Base-by-base conservation (phyloP, 2,329 filamentous ascomycete species). In the Colletotrichum truncatum region DNA sequence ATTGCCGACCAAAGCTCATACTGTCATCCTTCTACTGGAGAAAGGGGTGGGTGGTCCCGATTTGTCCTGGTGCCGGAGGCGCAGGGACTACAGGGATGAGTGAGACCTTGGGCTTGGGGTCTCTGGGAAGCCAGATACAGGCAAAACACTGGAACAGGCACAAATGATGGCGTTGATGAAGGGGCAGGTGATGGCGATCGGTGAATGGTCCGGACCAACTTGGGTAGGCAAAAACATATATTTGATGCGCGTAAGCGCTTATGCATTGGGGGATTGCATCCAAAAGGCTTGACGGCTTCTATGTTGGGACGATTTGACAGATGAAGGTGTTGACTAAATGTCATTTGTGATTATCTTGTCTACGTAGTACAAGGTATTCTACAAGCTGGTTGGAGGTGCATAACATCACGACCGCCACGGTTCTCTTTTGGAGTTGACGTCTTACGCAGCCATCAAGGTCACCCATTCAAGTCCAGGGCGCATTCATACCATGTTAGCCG, bases 1-100 rank as follows among this genome's bases (percentile, higher is more conserved):
- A 34, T 34, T 64, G 61, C 55, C 61, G 61, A 11, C 55, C 38
- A 21, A 38, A 18, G 55, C 28, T n/a, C 36, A 14, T 21, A 30
- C 23, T 25, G 14, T 38, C 28, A 6, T n/a, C 16, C 12, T 14
- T 5, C 21, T 51, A 23, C 11, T 23, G 21, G 23, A 16, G 23
- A 18, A 34, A 26, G 21, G 45, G 4, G 9, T 49, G 43, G n/a
- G n/a, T n/a, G n/a, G n/a, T 26, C 26, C 36, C 25, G 34, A 28
- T 51, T 25, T 30, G 51, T 18, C 23, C 21, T 54, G 51, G 34
- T 28, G n/a, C 14, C 43, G n/a, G 3, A 30, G 34, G 49, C 49
- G 49, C n/a, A 54, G 36, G 36, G 7, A 23, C 14, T 14, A 21
- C 25, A 30, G 25, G 51, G 25, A 36, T 21, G 11, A 43, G 25